Percentiles rank a stretch among this genome's conserved stretches.
Conservation (phyloP, 345 rosid genomes). For the Linum lewisii region DNA sequence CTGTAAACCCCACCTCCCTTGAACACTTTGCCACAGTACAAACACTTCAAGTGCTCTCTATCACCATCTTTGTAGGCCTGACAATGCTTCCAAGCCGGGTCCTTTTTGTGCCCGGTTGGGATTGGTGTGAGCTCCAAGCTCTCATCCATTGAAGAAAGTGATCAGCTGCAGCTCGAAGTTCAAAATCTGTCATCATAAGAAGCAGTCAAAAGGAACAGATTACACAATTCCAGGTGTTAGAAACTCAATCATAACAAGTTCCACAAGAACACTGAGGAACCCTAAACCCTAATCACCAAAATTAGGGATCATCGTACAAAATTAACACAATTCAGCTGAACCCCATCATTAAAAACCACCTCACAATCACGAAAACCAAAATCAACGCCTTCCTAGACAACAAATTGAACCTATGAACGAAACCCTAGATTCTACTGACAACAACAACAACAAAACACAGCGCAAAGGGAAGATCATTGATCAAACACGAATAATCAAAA, state of each 20-base stretch:
- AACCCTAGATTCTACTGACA: too few species aligned
- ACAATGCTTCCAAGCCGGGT: constrained; percentile 97
- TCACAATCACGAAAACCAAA: too few species aligned
- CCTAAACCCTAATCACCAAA: too few species aligned
- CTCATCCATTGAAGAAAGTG: constrained; percentile 7
- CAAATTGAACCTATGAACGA: too few species aligned
- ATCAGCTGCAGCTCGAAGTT: background rate
- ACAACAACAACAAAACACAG: background rate
- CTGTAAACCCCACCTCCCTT: constrained; percentile 97
- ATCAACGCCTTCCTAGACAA: too few species aligned
- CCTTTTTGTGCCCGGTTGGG: constrained; percentile 58
- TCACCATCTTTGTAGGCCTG: constrained; percentile 67
- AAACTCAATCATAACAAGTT: background rate
- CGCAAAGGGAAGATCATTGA: background rate
- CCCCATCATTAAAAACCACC: too few species aligned
- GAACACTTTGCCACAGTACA: constrained; percentile 67
- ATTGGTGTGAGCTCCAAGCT: constrained; percentile 52
- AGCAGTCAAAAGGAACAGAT: background rate
- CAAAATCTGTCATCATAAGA: background rate
- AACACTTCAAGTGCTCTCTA: constrained; percentile 62
- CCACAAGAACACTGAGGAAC: too few species aligned
- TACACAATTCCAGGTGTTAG: background rate
- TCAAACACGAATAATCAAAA: background rate
- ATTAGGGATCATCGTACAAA: too few species aligned
- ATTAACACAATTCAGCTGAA: too few species aligned